A percentile compares a stretch with the other conserved stretches of the same genome.
Conservation (phyloP, 805 yeast genomes). For the Candida ipomoeae region DNA sequence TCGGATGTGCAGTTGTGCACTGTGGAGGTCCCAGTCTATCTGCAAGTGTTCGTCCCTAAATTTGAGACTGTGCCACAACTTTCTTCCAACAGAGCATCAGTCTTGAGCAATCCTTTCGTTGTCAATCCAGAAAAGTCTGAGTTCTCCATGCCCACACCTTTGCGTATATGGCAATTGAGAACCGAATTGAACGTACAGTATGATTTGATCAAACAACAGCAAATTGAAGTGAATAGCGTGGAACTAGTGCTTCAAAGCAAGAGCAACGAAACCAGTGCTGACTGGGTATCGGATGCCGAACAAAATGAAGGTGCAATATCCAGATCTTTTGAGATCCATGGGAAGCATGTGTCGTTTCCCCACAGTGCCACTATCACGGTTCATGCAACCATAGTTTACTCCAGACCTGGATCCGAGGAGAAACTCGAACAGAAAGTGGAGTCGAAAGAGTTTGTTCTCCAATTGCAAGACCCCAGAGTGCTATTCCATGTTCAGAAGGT, state of each 20-base stretch:
- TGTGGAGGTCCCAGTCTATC: conserved; percentile 22
- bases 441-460: conserved; percentile 51
- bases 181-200: conserved; percentile 6
- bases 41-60: conserved; percentile 21
- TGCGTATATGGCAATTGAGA: conserved; percentile 29
- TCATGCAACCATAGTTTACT: conserved; percentile 13
- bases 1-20: conserved; percentile 24
- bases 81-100: conserved; percentile 22
- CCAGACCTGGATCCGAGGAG: conserved; percentile 9
- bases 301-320: not conserved
- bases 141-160: conserved; percentile 28
- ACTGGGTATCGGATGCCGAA: conserved; percentile 8
- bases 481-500: conserved; percentile 36
- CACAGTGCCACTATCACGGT: conserved; percentile 25
- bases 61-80: conserved; percentile 25
- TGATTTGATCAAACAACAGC: conserved; percentile 6
- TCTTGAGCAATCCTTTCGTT: conserved; percentile 38
- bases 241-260: conserved; percentile 22
- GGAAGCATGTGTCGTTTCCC: conserved; percentile 37
- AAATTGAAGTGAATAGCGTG: conserved; percentile 16
- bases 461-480: conserved; percentile 68
- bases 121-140: conserved; percentile 14
- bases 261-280: conserved; percentile 26
- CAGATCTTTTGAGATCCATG: conserved; percentile 31
- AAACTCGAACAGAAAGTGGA: conserved; percentile 29